Evolutionary conservation across 2,329 filamentous ascomycete species (phyloP).

Genomic region (Botrytis galanthina): DNA sequence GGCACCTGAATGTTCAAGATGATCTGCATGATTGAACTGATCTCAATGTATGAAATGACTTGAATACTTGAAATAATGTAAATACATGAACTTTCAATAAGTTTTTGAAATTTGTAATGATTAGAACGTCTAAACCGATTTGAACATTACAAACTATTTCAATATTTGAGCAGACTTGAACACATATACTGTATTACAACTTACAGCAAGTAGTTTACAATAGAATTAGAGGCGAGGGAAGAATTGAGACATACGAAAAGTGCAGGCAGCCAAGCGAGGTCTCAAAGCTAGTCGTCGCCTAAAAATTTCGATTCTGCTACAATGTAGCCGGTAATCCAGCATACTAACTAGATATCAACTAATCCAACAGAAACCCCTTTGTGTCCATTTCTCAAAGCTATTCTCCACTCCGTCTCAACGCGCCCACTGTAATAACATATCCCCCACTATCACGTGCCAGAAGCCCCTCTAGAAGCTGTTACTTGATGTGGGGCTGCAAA

Average conservation of each 20-base stretch:
- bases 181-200: neutral
- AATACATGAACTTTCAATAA: neutral
- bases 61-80: neutral
- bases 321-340: neutral
- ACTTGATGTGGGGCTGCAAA: neutral
- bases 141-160: neutral
- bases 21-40: neutral
- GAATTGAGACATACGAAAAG: neutral
- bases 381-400: neutral
- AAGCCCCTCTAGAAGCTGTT: neutral
- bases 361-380: neutral
- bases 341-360: neutral
- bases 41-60: neutral
- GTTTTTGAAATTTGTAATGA: neutral
- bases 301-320: neutral
- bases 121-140: neutral
- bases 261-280: neutral
- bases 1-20: neutral
- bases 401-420: neutral
- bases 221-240: neutral
- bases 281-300: neutral
- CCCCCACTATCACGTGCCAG: neutral
- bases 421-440: neutral
- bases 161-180: neutral
- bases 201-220: neutral